Percentiles rank a stretch among this genome's conserved stretches.
Evolutionary conservation across 768 basidiomycete species (phyloP).

Genomic region (Dacryopinax spathularia): DNA sequence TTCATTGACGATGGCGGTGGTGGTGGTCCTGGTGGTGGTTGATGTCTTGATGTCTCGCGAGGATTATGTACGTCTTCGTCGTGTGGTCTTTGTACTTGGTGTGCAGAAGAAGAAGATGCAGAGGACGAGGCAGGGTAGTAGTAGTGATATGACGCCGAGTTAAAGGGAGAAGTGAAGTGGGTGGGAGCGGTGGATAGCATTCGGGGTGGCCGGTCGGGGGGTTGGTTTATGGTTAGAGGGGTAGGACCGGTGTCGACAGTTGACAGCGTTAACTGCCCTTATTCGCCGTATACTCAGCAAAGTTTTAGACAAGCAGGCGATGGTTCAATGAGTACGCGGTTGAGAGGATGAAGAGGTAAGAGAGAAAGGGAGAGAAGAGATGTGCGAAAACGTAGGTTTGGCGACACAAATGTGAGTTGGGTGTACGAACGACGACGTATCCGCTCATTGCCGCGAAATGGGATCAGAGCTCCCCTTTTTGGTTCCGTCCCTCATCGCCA

Average conservation of each 20-base stretch:
- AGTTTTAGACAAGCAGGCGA: too few species aligned
- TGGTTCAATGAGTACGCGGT: neutral
- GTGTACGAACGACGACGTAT: too few species aligned
- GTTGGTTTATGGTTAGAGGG: neutral
- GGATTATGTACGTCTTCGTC: neutral
- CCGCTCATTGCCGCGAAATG: too few species aligned
- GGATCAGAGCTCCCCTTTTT: neutral
- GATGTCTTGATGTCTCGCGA: too few species aligned
- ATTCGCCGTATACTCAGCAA: too few species aligned
- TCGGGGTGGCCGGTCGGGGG: neutral
- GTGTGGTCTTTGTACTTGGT: neutral
- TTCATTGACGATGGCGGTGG: neutral
- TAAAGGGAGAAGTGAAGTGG: constrained; percentile 2
- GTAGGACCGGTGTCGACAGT: neutral
- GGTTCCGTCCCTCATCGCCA: neutral
- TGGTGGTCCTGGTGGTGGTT: too few species aligned
- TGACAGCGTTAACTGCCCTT: neutral
- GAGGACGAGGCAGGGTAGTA: neutral
- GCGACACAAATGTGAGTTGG: too few species aligned
- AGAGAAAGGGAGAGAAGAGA: neutral
- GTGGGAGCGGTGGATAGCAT: neutral
- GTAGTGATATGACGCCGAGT: neutral
- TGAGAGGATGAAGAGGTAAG: neutral
- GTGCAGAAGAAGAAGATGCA: too few species aligned
- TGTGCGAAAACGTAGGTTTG: too few species aligned